Evolutionary conservation across 2,329 filamentous ascomycete species (phyloP), one percentile per base, ranked within the genome.

Genomic region (Xylariomycetidae sp.): DNA sequence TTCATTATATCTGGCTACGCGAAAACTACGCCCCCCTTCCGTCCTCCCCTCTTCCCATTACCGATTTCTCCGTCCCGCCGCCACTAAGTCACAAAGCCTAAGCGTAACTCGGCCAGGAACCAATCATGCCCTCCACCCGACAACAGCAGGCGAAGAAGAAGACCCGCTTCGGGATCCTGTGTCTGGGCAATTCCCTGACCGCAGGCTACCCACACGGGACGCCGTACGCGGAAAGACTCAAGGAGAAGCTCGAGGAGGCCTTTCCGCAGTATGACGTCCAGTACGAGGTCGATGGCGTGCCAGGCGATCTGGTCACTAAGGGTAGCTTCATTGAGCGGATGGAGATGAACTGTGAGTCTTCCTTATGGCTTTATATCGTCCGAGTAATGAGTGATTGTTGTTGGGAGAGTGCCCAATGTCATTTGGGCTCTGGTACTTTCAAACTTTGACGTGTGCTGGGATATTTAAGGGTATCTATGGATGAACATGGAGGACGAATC

Each of bases 111-210:
- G 19, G 25, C 19, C 22, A 15, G 9, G 15, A 18, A 16, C 15
- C 14, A n/a, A 29, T 13, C 14, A 23, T 27, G 33, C 13, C 33
- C 8, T 17, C 17, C 9, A 16, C 25, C 4, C 13, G 18, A 25
- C 16, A 30, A 3, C 29, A 25, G 20, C 31, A 25, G 16, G 5
- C 27, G 8, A 16, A 16, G 16, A 36, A 27, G 13, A 36, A 14
- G 31, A 59, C 58, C 56, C 30, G n/a, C n/a, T n/a, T n/a, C 17
- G 64, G 68, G 48, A 70, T 82, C 49, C 68, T 82, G 40, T 81
- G 77, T 63, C 77, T 82, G 55, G 78, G 78, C 54, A 69, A 81
- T 64, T 80, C 75, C 25, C 68, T 84, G 28, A 82, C 79, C 5
- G 66, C 64, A 10, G 80, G 80, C 26, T 80, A 63, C 52, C 54